Evolutionary conservation across 306 rosid species (phyloP), one percentile per base, ranked within the genome.

Genomic region (Ormosia emarginata): DNA sequence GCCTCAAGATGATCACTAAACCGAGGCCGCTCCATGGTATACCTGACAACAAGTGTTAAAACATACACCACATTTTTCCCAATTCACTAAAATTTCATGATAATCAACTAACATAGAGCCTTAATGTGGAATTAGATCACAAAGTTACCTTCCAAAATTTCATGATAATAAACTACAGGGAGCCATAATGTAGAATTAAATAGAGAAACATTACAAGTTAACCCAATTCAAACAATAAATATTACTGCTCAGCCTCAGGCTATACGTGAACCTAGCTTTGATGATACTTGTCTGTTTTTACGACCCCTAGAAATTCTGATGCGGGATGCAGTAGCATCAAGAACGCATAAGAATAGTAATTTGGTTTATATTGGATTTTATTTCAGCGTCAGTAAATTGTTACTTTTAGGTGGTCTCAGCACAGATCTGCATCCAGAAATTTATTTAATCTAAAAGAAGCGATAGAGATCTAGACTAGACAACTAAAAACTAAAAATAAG

Each of bases 21-120:
- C 43, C 98, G 94, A 75, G 99, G 97, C 85, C 94, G 91, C 82
- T 95, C 99, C 98, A 91, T 92, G 4, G 99, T 90, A 72, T 93
- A 93, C 85, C 99, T 95, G 81, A 33, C 58, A 69, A 66, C 17
- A 69, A 62, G 55, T 13, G 67, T 63, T 8, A 52, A 40, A 18
- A 49, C 59, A n/a, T 6, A 73, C 8, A 53, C 14, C 70, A 37
- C 75, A 77, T 53, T 77, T 47, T 50, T 8, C 67, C 53, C 77
- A 44, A 36, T 66, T 12, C 53, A 74, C 7, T n/a, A 18, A 56
- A 78, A 44, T 50, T 74, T 62, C 81, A 75, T 18, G 2, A 52
- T 10, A 30, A 64, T 71, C 70, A 59, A 59, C 75, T 62, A 24
- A 30, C 41, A 41, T 17, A 78, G 29, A 74, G 47, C 37, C 55